Conservation (phyloP, 169 alveolate species). For the Eimeria tenella region DNA sequence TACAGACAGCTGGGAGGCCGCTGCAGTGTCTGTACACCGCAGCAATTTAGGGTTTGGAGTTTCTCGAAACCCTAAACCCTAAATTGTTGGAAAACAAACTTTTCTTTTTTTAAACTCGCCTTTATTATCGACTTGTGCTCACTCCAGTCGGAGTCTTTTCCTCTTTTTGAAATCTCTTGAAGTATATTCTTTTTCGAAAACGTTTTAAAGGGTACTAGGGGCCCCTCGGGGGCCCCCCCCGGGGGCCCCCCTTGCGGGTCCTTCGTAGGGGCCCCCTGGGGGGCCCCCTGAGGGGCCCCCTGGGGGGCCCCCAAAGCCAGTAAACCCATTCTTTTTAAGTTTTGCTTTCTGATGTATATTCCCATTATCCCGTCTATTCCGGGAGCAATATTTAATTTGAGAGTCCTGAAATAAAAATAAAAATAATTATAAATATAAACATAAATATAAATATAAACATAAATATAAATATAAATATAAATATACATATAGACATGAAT, state of each 20-base stretch:
- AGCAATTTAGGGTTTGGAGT: too few species aligned
- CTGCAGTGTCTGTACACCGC: too few species aligned
- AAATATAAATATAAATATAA: too few species aligned
- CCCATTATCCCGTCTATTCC: conserved; percentile 73
- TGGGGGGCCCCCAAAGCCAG: conserved; percentile 5
- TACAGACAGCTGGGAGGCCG: too few species aligned
- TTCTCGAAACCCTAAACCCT: background rate
- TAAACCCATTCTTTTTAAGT: conserved; percentile 68
- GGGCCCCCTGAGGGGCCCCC: background rate
- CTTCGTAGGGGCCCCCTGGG: background rate
- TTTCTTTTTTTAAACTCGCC: background rate
- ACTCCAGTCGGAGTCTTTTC: conserved; percentile 78
- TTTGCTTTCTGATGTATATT: conserved; percentile 16
- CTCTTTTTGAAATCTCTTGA: conserved; percentile 60
- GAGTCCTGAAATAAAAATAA: too few species aligned
- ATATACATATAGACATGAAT: too few species aligned
- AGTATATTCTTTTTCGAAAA: conserved; percentile 45
- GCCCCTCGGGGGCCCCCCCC: conserved; percentile 1
- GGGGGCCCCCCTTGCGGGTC: background rate
- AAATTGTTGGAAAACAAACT: too few species aligned
- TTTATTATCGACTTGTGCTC: conserved; percentile 73
- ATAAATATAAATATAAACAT: too few species aligned
- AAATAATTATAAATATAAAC: too few species aligned
- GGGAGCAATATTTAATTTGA: background rate
- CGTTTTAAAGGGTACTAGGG: conserved; percentile 17